These are phyloP conservation scores for Lumnitzera littorea DNA, from an alignment of 345 rosid species.

Conservation along the genomic window DNA sequence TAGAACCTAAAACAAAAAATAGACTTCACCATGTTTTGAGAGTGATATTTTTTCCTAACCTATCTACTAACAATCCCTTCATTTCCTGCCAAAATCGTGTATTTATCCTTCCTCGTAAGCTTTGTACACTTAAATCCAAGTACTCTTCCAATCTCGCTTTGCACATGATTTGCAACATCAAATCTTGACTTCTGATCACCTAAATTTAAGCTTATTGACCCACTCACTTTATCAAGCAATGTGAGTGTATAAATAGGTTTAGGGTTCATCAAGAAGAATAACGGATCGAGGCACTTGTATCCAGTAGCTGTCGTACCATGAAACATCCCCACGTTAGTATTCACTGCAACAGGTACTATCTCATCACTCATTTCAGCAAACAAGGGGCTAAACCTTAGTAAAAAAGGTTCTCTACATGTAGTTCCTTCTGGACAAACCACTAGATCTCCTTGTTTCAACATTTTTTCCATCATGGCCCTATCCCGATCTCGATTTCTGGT, in stretches of 20 bases:
- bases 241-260: constrained; percentile 30
- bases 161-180: constrained; percentile 62
- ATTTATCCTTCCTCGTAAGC: constrained; percentile 69
- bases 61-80: constrained; percentile 29
- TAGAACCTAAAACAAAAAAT: no score
- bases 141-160: constrained; percentile 41
- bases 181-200: constrained; percentile 27
- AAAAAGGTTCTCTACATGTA: constrained; percentile 71
- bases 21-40: no score
- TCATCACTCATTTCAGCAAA: constrained; percentile 52
- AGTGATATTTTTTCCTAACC: not conserved
- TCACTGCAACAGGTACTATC: constrained; percentile 59
- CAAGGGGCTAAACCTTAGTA: constrained; percentile 69
- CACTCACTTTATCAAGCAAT: constrained; percentile 37
- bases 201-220: constrained; percentile 13
- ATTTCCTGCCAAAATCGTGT: constrained; percentile 73
- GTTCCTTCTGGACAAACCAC: constrained; percentile 88
- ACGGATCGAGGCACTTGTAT: constrained; percentile 59
- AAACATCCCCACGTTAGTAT: constrained; percentile 41
- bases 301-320: constrained; percentile 76
- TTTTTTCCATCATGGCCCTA: constrained; percentile 29
- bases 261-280: constrained; percentile 65
- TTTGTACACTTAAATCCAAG: constrained; percentile 57
- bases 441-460: constrained; percentile 48
- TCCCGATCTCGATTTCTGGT: constrained; percentile 50